Percentiles rank a stretch among this genome's conserved stretches.
These are phyloP conservation scores for Bonia amplexicaulis DNA, from an alignment of 176 grass and related monocot species.

Conservation along the genomic window DNA sequence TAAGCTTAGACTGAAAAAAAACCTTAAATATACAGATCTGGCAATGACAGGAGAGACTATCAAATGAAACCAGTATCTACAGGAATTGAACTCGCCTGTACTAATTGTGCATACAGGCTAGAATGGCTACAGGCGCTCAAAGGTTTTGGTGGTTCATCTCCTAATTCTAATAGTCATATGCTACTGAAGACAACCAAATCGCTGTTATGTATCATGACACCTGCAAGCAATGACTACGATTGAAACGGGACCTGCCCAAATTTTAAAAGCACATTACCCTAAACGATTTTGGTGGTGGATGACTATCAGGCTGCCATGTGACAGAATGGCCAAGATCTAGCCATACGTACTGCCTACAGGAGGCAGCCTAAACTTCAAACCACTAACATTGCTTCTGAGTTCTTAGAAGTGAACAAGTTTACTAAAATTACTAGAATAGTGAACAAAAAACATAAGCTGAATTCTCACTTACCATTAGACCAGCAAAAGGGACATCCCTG, in stretches of 20 bases:
- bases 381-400: neutral
- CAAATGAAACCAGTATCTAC: neutral
- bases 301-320: no score
- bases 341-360: no score
- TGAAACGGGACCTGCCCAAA: neutral
- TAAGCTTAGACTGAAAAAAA: neutral
- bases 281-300: neutral
- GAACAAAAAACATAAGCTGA: conserved; percentile 7
- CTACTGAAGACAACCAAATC: neutral
- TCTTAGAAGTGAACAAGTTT: neutral
- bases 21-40: neutral
- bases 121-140: neutral
- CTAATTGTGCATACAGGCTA: neutral
- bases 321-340: no score
- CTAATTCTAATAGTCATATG: neutral
- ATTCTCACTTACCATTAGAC: conserved; percentile 69
- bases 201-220: neutral
- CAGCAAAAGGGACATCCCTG: conserved; percentile 97
- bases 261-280: neutral
- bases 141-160: neutral
- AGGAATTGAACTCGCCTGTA: neutral
- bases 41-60: neutral
- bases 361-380: no score
- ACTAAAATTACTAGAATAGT: conserved; percentile 18
- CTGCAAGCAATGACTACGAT: neutral